Percentiles rank a stretch among this genome's conserved stretches.
Evolutionary conservation across 78 protist species (phyloP).

Genomic region (Dictyostelium firmibasis): DNA sequence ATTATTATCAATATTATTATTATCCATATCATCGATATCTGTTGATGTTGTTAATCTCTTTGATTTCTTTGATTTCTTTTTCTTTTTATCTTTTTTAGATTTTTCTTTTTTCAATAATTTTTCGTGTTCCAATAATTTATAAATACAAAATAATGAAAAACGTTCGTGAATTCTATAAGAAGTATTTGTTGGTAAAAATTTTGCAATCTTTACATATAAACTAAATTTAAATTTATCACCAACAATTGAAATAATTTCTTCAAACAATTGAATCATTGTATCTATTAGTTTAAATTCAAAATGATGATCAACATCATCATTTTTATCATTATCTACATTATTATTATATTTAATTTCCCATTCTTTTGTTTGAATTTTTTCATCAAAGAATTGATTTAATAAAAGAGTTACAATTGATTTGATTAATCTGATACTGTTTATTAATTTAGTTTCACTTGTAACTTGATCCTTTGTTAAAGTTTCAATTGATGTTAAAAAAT

Average conservation of each 20-base stretch:
- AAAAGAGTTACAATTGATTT: not conserved
- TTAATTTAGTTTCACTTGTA: not conserved
- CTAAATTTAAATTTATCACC: not conserved
- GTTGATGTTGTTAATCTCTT: not conserved
- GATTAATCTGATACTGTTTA: not conserved
- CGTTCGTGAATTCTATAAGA: not conserved
- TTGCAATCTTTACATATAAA: not conserved
- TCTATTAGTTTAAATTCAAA: not conserved
- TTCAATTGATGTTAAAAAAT: not conserved
- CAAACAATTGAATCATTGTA: not conserved
- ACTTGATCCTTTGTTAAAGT: not conserved
- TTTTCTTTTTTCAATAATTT: not conserved
- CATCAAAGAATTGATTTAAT: not conserved
- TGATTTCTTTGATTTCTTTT: not conserved
- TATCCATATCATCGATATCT: not conserved
- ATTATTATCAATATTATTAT: not conserved
- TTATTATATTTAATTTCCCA: not conserved
- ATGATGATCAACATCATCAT: not conserved
- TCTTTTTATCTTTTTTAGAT: not conserved
- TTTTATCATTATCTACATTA: not conserved
- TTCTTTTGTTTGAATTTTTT: not conserved
- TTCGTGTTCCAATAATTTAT: not conserved
- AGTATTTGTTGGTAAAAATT: not conserved
- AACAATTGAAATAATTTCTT: not conserved
- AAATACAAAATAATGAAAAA: conserved; percentile 26